These are phyloP conservation scores for Cryphonectria naterciae DNA, from an alignment of 2,329 filamentous ascomycete genomes.

Conservation along the genomic window DNA sequence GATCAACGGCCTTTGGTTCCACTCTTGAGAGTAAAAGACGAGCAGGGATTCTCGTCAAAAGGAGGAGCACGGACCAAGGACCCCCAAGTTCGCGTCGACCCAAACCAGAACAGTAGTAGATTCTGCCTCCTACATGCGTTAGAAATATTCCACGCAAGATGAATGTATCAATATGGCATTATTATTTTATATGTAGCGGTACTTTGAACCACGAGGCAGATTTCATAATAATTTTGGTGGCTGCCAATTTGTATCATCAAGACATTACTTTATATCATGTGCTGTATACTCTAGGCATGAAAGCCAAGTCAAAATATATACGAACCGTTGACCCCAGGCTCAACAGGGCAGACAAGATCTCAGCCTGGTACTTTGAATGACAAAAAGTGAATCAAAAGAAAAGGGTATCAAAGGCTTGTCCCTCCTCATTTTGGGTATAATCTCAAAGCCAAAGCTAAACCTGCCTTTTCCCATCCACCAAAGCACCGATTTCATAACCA, in stretches of 20 bases:
- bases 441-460: constrained; percentile 2
- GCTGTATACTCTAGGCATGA: constrained; percentile 5
- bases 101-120: neutral
- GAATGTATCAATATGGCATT: neutral
- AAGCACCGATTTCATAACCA: neutral
- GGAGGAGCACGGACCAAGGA: neutral
- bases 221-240: neutral
- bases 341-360: constrained; percentile 11
- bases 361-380: constrained; percentile 14
- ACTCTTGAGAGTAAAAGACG: neutral
- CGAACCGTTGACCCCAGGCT: neutral
- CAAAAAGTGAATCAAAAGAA: constrained; percentile 9
- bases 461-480: neutral
- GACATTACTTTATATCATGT: constrained; percentile 22
- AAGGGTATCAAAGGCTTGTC: constrained; percentile 28
- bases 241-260: constrained; percentile 11
- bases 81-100: neutral
- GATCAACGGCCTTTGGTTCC: neutral
- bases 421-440: constrained; percentile 9
- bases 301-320: neutral
- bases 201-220: neutral
- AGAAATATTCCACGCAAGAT: neutral
- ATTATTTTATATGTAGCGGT: neutral
- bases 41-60: constrained; percentile 3
- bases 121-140: neutral